Conservation (phyloP, 2,329 filamentous ascomycete species). For the Bisporella sp. region DNA sequence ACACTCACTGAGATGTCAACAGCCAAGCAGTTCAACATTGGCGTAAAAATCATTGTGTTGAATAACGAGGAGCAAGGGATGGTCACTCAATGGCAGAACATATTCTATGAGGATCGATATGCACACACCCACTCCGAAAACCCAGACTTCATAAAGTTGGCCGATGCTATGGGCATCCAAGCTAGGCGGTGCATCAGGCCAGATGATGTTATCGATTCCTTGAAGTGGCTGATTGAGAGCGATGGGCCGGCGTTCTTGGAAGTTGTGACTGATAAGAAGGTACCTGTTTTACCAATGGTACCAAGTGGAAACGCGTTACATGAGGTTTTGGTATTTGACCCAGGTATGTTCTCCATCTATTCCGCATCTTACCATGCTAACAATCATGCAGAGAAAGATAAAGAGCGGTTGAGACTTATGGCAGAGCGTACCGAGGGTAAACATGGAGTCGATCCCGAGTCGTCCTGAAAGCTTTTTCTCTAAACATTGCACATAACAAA, state of each 20-base stretch:
- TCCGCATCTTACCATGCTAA: conserved; percentile 24
- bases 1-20: conserved; percentile 92
- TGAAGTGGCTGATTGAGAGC: conserved; percentile 83
- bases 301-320: conserved; percentile 80
- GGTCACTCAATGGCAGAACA: conserved; percentile 97
- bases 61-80: conserved; percentile 99
- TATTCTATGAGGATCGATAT: conserved; percentile 93
- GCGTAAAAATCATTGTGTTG: conserved; percentile 86
- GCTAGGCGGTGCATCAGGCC: conserved; percentile 65
- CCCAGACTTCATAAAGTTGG: conserved; percentile 91
- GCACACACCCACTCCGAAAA: conserved; percentile 91
- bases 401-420: conserved; percentile 59
- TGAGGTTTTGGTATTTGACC: conserved; percentile 87
- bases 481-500: no score
- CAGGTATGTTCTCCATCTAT: conserved; percentile 45
- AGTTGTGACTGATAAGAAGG: conserved; percentile 84
- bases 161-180: conserved; percentile 85
- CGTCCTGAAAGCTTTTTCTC: no score
- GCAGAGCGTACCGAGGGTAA: conserved; percentile 43
- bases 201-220: conserved; percentile 66
- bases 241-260: conserved; percentile 92
- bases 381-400: conserved; percentile 53
- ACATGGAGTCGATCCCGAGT: conserved; percentile 1
- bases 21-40: conserved; percentile 92
- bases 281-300: conserved; percentile 97